phyloP scores from a whole-genome alignment of 768 basidiomycete species.

The Collybia mongolica region DNA sequence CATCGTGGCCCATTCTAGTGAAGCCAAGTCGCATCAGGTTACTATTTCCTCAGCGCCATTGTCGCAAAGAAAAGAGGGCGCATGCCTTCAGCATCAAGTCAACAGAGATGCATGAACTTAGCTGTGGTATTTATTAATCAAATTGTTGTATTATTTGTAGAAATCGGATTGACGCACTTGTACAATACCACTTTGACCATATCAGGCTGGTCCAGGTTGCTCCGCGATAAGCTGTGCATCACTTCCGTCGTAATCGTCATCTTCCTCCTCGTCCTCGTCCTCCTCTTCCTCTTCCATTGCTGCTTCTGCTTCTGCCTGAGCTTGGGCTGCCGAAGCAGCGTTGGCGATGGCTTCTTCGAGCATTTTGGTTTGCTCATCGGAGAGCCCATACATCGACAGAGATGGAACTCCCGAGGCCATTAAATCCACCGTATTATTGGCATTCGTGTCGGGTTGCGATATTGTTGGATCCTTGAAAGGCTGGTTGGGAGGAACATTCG shows the following conservation, averaged over 20 bases:
- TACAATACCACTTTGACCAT: background rate
- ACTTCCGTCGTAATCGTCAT: conserved; percentile 43
- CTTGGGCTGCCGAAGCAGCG: conserved; percentile 72
- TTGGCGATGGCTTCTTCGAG: conserved; percentile 74
- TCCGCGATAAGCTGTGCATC: conserved; percentile 30
- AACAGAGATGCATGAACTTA: background rate
- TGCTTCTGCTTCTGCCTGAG: conserved; percentile 78
- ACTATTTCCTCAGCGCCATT: background rate
- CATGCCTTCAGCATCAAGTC: background rate
- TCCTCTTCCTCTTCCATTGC: conserved; percentile 72
- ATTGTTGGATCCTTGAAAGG: background rate
- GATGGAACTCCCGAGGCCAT: conserved; percentile 29
- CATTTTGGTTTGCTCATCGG: conserved; percentile 67
- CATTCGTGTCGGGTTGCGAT: background rate
- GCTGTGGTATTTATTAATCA: conserved; percentile 12
- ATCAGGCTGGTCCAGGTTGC: conserved; percentile 1
- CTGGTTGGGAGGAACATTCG: background rate
- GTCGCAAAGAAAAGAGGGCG: background rate
- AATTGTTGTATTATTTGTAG: conserved; percentile 11
- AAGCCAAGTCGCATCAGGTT: background rate
- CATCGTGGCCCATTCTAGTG: background rate
- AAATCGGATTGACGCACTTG: conserved; percentile 4
- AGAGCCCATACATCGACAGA: conserved; percentile 67
- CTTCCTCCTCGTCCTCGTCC: conserved; percentile 41
- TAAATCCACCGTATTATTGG: conserved; percentile 9